These are phyloP conservation scores for Flaveria ramosissima DNA, from an alignment of 129 eudicot species.

Conservation along the genomic window DNA sequence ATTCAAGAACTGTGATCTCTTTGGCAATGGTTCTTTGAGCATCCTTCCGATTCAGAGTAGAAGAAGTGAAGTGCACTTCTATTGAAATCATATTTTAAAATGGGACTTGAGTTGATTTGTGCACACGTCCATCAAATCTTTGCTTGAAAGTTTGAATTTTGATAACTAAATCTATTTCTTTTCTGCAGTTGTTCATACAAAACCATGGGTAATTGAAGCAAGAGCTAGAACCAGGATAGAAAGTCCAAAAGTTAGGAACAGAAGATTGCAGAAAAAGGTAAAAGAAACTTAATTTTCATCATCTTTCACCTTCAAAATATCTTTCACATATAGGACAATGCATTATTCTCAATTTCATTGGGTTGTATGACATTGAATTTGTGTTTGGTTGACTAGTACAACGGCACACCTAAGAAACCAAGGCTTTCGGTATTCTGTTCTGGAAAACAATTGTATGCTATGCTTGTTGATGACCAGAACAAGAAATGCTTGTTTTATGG, in stretches of 20 bases:
- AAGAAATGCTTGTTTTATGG: constrained; percentile 83
- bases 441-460: constrained; percentile 77
- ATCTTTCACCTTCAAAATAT: not conserved
- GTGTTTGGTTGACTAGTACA: constrained; percentile 51
- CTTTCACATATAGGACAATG: not conserved
- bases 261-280: constrained; percentile 79
- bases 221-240: constrained; percentile 57
- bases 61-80: constrained; percentile 27
- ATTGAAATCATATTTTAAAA: not conserved
- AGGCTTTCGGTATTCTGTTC: constrained; percentile 97
- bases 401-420: constrained; percentile 86
- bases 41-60: constrained; percentile 28
- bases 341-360: not conserved
- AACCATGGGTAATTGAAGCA: constrained; percentile 62
- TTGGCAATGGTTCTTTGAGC: constrained; percentile 33
- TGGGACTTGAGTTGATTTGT: not conserved
- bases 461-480: constrained; percentile 87
- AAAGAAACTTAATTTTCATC: not conserved
- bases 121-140: not conserved
- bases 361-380: not conserved
- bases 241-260: constrained; percentile 71
- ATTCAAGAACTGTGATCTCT: constrained; percentile 45
- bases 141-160: constrained; percentile 11
- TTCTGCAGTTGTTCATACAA: constrained; percentile 33
- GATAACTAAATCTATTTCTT: not conserved